Evolutionary conservation across 1,284 basidiomycete genomes (phyloP), one percentile per base, ranked within the genome.

Genomic region (Apiotrichum akiyoshidainum): DNA sequence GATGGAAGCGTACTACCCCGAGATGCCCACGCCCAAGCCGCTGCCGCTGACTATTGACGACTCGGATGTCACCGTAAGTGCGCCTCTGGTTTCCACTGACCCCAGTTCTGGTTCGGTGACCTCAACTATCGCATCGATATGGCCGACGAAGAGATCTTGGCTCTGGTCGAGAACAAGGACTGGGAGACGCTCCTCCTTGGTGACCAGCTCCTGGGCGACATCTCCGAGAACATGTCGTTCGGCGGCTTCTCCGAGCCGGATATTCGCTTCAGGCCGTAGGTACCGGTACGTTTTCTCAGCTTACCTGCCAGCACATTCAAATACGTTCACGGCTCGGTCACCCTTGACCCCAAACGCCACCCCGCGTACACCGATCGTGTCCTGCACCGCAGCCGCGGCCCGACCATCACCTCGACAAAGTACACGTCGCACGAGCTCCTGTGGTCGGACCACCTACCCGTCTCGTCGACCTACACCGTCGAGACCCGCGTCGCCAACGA

Each of bases 341-440:
- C 71, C 5, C 54, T 71, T 13, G 74, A 75, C 52, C 63, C 64
- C 16, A 63, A 64, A n/a, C 65, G 74, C 7, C 60, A 67, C 8
- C 71, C 74, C 3, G 73, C 74, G 34, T 76, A 75, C 54, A 73
- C 71, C 26, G 74, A 76, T 57, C 67, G 74, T 1, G 67, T 75
- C 8, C 58, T 76, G 7, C 70, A 62, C 44, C 52, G 42, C 37
- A 42, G 57, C 3, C 50, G 34, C 7, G 60, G 57, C 19, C 53
- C 57, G 42, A n/a, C 22, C 41, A 49, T 65, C 35, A 21, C 14
- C 26, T 63, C 68, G 52, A 58, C 60, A 11, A 41, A 50, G 34
- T 67, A 69, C 52, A 63, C 60, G 45, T 65, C 71, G 26, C 73
- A 73, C 53, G 68, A 69, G 14, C 62, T 76, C 16, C 57, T 75